Evolutionary conservation across 1,139 yeast species (phyloP), one percentile per base, ranked within the genome.

Genomic region (Pichia sp.): DNA sequence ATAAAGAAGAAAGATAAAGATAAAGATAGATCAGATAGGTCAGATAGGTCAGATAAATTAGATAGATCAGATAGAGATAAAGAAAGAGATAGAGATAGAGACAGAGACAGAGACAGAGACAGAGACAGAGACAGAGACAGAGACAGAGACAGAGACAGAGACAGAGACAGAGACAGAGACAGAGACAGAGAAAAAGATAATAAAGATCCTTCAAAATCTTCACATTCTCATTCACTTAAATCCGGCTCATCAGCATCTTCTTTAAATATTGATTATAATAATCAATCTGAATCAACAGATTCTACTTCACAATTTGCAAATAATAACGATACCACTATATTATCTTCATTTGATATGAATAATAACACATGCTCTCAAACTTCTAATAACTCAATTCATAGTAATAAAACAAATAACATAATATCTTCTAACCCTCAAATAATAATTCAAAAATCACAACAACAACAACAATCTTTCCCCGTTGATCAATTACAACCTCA

Each of bases 211-310:
- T 26, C 29, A 52, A 49, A 13, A 41, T 31, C 26, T 46, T 50
- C 18, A 35, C 46, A 18, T 37, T 43, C 5, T 37, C 39, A n/a
- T n/a, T n/a, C n/a, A n/a, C n/a, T n/a, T n/a, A n/a, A n/a, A n/a
- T 42, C 52, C 11, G 46, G 49, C 4, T 47, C 51, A 7, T 45
- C 19, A 13, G 15, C 34, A 1, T 26, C 53, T 13, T 46, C 52
- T 11, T 36, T 42, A 9, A 46, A 49, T 23, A 19, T 29, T 21
- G 9, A 21, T 21, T 6, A 21, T 9, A 21, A 21, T 21, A 9
- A 14, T 18, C n/a, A 19, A 22, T 16, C 26, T 26, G 16, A 36
- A 16, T 18, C 31, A 31, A n/a, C 31, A 18, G 4, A 24, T 36
- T 8, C n/a, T 31, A 8, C 31, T 31, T 20, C 51, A 42, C n/a